phyloP scores from a whole-genome alignment of 2,329 filamentous ascomycete species.

The Apiospora rasikravindrae region DNA sequence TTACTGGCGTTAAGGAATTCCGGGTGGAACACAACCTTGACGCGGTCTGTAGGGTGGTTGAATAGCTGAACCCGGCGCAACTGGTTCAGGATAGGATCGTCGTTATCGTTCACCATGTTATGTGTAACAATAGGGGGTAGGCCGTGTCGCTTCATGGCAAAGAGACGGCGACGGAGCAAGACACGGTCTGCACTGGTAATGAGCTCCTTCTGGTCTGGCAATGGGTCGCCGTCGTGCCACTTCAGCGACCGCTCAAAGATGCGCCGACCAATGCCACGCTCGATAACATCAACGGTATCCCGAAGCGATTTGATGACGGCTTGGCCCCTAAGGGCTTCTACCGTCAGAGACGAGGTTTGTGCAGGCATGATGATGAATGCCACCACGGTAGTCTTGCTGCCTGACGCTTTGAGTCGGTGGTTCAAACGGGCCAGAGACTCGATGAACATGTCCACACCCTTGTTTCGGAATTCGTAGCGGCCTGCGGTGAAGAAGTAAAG shows the following conservation, averaged over 20 bases:
- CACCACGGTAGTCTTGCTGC: conserved; percentile 92
- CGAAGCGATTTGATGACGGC: conserved; percentile 95
- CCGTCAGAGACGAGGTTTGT: conserved; percentile 91
- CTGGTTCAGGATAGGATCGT: conserved; percentile 95
- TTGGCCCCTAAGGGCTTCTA: conserved; percentile 94
- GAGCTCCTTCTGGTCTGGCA: conserved; percentile 96
- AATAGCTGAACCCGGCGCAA: conserved; percentile 95
- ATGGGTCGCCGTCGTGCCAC: conserved; percentile 92
- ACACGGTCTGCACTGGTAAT: conserved; percentile 92
- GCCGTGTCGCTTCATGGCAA: conserved; percentile 92
- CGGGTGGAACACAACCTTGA: conserved; percentile 98
- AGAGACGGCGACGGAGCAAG: conserved; percentile 86
- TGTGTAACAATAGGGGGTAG: conserved; percentile 97
- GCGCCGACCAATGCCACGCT: conserved; percentile 88
- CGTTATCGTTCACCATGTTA: conserved; percentile 94
- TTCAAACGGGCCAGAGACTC: conserved; percentile 94
- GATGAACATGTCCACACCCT: conserved; percentile 99
- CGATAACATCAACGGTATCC: conserved; percentile 91
- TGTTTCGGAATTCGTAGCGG: conserved; percentile 97
- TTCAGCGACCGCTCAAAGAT: conserved; percentile 93
- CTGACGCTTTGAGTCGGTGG: conserved; percentile 82
- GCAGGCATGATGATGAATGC: conserved; percentile 99
- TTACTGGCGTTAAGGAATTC: conserved; percentile 97
- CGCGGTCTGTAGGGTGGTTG: conserved; percentile 92
- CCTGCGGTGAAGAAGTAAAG: conserved; percentile 98